These are phyloP conservation scores for Eucalyptus sp. DNA, from an alignment of 345 rosid genomes.

Conservation along the genomic window DNA sequence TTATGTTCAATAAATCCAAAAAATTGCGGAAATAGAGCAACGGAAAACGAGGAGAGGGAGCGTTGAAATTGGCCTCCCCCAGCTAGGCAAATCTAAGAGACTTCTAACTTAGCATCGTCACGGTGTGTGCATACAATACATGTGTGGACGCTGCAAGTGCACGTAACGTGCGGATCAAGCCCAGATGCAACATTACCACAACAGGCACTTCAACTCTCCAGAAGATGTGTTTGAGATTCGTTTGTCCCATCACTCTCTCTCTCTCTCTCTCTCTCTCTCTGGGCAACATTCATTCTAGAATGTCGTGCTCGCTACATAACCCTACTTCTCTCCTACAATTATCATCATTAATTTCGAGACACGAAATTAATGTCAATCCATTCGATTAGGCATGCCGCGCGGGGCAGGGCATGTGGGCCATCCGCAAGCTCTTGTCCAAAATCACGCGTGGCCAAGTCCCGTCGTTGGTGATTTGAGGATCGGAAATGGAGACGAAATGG, in stretches of 20 bases:
- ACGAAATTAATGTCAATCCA: background rate
- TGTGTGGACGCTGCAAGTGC: background rate
- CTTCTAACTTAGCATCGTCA: background rate
- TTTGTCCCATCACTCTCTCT: background rate
- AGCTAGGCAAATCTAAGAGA: background rate
- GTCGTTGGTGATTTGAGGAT: background rate
- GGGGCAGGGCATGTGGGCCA: background rate
- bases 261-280: background rate
- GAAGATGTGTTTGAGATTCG: background rate
- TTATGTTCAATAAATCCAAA: background rate
- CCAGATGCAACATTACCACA: background rate
- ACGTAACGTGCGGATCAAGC: background rate
- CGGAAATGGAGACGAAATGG: background rate
- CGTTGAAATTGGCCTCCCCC: background rate
- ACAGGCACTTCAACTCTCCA: background rate
- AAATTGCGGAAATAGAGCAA: background rate
- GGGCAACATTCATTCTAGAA: background rate
- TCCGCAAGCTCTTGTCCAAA: background rate
- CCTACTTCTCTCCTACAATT: background rate
- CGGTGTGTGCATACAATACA: background rate
- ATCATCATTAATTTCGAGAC: too few relatives aligned
- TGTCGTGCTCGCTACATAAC: background rate
- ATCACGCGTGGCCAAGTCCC: background rate
- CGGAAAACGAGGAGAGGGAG: background rate
- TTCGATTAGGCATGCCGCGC: background rate